Base-by-base conservation (phyloP, 176 grass and related monocot species). In the Neostapfia colusana region DNA sequence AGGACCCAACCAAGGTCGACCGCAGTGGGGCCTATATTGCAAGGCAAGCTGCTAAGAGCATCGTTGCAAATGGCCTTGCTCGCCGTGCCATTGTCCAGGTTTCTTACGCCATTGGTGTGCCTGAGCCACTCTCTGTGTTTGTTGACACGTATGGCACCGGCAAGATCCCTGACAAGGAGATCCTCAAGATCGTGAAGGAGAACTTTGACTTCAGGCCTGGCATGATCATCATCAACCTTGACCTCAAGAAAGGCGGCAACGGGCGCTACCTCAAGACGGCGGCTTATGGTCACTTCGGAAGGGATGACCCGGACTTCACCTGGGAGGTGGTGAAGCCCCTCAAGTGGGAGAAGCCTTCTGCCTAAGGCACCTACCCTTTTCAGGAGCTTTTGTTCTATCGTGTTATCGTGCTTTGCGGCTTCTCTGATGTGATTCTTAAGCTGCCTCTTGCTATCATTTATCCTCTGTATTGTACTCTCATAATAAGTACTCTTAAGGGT, bases 1-100 rank as follows among this genome's bases (percentile, higher is more conserved):
- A 88, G 85, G 85, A 88, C 54, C 85, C 85, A 6, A 88, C 85
- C 41, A 88, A 88, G 80, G 85, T 88, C 4, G 85, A 88, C 69
- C 80, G 85, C 27, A 88, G 85, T 7, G 85, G 85, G 40, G 85
- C 85, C 44, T 88, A 88, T 10, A 0, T 88, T 3, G 85, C 75
- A 21, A 88, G 85, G 68, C 85, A 88, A 74, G 85, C 85, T 57
- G 83, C 83, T 76, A 85, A 85, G 76, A 85, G 83, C 83, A 85
- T 85, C 27, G 83, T 85, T 15, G 83, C 83, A 10, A 79, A 17
- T 0, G 83, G 83, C 50, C 83, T 85, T 79, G 83, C 83, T 45
- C 83, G 83, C 69, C 83, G 83, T 0, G 64, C 75, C 76, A 85
- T 85, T 9, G 83, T 85, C 60, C 83, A 85, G 43, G 83, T 85